Evolutionary conservation across 331 rosid species (phyloP), one percentile per base, ranked within the genome.

Genomic region (Malus hybrid): DNA sequence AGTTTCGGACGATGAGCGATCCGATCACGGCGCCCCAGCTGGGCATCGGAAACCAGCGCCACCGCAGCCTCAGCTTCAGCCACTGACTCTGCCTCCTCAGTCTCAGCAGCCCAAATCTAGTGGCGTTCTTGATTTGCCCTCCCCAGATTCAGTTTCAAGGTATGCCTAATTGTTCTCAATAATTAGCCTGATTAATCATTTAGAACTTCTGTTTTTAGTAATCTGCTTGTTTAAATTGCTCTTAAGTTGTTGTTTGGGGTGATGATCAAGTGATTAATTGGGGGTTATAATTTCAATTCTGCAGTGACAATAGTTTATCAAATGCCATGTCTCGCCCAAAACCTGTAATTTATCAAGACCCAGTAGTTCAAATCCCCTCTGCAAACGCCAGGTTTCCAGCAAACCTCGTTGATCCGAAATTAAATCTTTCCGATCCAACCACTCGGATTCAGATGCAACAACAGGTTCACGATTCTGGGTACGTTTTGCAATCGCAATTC

Each of bases 101-200:
- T 79, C 86, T 44, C 96, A 86, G 57, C 96, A 15, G 70, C 27
- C 86, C 44, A 91, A 88, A 84, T 81, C 96, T 18, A 62, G 85
- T 27, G 91, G 85, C 1, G 79, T 75, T 70, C 52, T 31, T 72
- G 99, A 94, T 81, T 69, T 90, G 82, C 89, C 91, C 62, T 94
- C 97, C 22, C 97, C 97, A 14, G 99, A 94, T 86, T 94, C 97
- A 20, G 97, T 92, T 77, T 92, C 99, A 71, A 92, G 99, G 99
- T 95, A 77, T 27, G 9, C 28, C 10, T 2, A 18, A 3, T 14
- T 36, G 14, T 18, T 60, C 61, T 27, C n/a, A 15, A 50, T 15
- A 50, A 15, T 50, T 50, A 6, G 55, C 55, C 16, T 50, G 57
- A 52, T 52, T 52, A 52, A 6, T 52, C 57, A 6, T 15, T 50